These are phyloP conservation scores for Sphaerobolus stellatus DNA, from an alignment of 1,284 basidiomycete species.

Conservation along the genomic window DNA sequence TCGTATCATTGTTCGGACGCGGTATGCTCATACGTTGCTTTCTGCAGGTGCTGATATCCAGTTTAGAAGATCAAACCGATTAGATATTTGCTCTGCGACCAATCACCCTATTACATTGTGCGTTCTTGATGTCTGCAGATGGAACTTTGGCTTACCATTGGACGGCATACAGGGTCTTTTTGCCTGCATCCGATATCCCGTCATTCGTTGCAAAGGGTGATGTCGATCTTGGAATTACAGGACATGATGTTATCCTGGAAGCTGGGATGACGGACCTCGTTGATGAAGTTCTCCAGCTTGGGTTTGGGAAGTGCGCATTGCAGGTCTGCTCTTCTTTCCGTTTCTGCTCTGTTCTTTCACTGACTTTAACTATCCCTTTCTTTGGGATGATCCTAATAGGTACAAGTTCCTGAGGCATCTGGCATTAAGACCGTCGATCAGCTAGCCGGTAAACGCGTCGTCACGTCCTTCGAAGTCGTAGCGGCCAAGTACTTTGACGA, in stretches of 20 bases:
- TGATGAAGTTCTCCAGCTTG: slow-evolving; percentile 80
- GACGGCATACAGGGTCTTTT: slow-evolving; percentile 78
- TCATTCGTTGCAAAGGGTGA: slow-evolving; percentile 98
- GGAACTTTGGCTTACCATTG: not conserved
- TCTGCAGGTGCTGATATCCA: slow-evolving; percentile 89
- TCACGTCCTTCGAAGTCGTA: slow-evolving; percentile 92
- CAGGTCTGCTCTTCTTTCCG: slow-evolving; percentile 42
- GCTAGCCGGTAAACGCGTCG: slow-evolving; percentile 88
- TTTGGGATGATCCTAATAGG: slow-evolving; percentile 25
- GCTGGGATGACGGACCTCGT: slow-evolving; percentile 76
- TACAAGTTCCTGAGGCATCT: slow-evolving; percentile 88
- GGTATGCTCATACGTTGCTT: not conserved
- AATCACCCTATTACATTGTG: slow-evolving; percentile 94
- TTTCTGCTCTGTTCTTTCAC: not conserved
- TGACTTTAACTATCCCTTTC: not conserved
- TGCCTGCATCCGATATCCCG: slow-evolving; percentile 96
- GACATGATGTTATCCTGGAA: slow-evolving; percentile 97
- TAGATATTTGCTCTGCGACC: slow-evolving; percentile 90
- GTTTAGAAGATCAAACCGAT: slow-evolving; percentile 84
- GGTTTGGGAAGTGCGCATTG: slow-evolving; percentile 92
- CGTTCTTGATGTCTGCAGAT: slow-evolving; percentile 23
- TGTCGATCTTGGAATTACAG: slow-evolving; percentile 91
- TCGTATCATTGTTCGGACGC: not conserved
- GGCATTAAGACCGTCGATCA: slow-evolving; percentile 72
- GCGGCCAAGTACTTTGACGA: slow-evolving; percentile 77